phyloP scores from a whole-genome alignment of 257 asterid genomes.

The Primulina eburnea region DNA sequence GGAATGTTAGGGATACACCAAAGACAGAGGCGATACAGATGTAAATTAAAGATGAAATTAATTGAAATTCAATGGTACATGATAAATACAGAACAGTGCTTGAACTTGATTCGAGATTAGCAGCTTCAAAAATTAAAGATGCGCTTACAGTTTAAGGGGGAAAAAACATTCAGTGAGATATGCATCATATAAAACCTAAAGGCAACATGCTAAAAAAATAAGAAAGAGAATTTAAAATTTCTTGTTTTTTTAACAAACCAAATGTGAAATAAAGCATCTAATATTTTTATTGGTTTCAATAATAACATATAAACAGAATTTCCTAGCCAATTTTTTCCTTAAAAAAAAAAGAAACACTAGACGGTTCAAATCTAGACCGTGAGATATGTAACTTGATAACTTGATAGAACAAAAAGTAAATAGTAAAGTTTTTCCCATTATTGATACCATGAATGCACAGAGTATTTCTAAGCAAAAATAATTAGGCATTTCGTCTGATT shows the following conservation, averaged over 20 bases:
- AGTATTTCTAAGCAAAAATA: slow-evolving; percentile 13
- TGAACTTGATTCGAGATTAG: background rate
- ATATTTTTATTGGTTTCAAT: background rate
- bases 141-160: background rate
- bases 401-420: background rate
- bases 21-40: background rate
- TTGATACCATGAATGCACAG: background rate
- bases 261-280: too few relatives aligned
- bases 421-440: background rate
- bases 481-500: slow-evolving; percentile 5
- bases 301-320: too few relatives aligned
- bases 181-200: slow-evolving; percentile 13
- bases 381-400: background rate
- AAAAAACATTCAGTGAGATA: background rate
- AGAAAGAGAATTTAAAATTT: background rate
- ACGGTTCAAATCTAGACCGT: background rate
- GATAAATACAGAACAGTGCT: background rate
- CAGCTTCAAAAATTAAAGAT: background rate
- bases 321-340: background rate
- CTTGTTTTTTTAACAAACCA: background rate
- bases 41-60: background rate
- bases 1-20: background rate
- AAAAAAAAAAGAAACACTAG: background rate
- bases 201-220: background rate
- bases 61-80: too few relatives aligned